phyloP scores from a whole-genome alignment of 2,329 filamentous ascomycete genomes.

The Botrytis fabae region DNA sequence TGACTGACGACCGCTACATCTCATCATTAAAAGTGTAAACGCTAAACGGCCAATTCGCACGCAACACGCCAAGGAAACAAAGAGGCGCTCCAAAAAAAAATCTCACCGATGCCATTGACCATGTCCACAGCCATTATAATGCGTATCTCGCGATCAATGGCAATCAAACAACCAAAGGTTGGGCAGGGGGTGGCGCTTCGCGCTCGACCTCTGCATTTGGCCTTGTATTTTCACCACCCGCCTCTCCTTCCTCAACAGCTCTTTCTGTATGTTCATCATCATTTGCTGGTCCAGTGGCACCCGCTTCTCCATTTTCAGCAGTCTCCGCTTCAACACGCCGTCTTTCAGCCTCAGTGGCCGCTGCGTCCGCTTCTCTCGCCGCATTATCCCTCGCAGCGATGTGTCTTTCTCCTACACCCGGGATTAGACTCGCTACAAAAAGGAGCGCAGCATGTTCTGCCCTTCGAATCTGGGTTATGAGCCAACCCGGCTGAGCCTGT shows the following conservation, averaged over 20 bases:
- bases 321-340: constrained; percentile 23
- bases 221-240: constrained; percentile 2
- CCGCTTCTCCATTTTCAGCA: neutral
- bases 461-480: constrained; percentile 52
- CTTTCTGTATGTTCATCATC: constrained; percentile 7
- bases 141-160: neutral
- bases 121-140: neutral
- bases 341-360: constrained; percentile 28
- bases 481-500: constrained; percentile 50
- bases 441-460: constrained; percentile 61
- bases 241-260: constrained; percentile 17
- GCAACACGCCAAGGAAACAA: neutral
- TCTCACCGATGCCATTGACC: neutral
- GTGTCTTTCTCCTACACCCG: constrained; percentile 65
- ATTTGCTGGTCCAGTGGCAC: neutral
- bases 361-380: constrained; percentile 35
- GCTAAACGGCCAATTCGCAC: neutral
- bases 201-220: constrained; percentile 18
- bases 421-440: constrained; percentile 66
- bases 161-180: constrained; percentile 29
- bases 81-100: neutral
- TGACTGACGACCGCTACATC: neutral
- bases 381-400: constrained; percentile 47
- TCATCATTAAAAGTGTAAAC: constrained; percentile 1
- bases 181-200: constrained; percentile 19